Evolutionary conservation across 768 basidiomycete species (phyloP), one percentile per base, ranked within the genome.

Genomic region (Hygrocybe punicea): DNA sequence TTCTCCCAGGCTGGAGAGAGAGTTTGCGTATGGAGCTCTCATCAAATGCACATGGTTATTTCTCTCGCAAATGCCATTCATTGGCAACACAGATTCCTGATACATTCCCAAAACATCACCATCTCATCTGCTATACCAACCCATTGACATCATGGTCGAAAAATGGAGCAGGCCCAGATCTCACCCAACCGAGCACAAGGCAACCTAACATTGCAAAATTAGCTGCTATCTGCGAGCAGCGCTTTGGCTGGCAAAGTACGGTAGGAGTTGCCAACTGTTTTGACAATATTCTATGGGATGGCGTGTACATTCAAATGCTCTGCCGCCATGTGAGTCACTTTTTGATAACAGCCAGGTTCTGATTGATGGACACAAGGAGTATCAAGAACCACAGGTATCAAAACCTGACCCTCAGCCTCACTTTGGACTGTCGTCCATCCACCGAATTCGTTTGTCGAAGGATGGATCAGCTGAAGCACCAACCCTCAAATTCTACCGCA

Each of bases 171-270:
- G 57, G 44, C 57, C 76, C 80, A 2, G 76, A 80, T 58, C 13
- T 51, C 33, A 35, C 36, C 13, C 33, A 9, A 9, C 24, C 3
- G 33, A n/a, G 29, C 4, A 4, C 13, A 2, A 19, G 52, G 19
- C 48, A 40, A 21, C 57, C 57, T 33, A 53, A 61, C 33, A 69
- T 84, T 1, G 73, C 71, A 42, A 75, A 74, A 49, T 75, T 86
- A 16, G 84, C 85, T 2, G 72, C 68, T 14, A 68, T 83, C 7
- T 87, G 86, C 65, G 85, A 86, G 65, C 70, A 76, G 45, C 81
- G 78, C 61, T 86, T 87, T 55, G 83, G 85, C 57, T 87, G 86
- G 85, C 85, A 84, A 0, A 79, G 73, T 59, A 78, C 82, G 21
- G 69, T 77, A 10, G 19, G 39, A 6, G 83, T 87, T 42, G 70